A percentile compares a stretch with the other conserved stretches of the same genome.
phyloP scores from a whole-genome alignment of 306 rosid genomes.

The Aeschynomene evenia region DNA sequence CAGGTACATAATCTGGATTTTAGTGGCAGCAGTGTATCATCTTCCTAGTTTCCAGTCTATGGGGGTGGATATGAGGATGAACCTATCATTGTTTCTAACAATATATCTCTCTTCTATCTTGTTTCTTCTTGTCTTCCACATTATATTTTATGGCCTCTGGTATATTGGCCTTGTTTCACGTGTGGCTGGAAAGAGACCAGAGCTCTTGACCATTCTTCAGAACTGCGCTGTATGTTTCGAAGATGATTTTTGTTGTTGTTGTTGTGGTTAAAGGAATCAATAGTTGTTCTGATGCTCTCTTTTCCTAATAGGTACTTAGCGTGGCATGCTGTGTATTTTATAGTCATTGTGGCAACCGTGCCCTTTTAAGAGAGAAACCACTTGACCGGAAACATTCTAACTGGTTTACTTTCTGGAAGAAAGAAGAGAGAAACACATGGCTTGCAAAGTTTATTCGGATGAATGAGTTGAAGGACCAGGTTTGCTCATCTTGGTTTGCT shows the following conservation, averaged over 20 bases:
- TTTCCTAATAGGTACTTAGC: constrained; percentile 73
- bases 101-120: constrained; percentile 82
- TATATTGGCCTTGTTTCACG: constrained; percentile 95
- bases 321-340: constrained; percentile 98
- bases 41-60: constrained; percentile 96
- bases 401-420: constrained; percentile 83
- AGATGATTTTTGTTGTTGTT: background rate
- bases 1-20: constrained; percentile 93
- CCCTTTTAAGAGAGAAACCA: constrained; percentile 62
- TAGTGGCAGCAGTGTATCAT: constrained; percentile 96
- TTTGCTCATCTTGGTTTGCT: constrained; percentile 99
- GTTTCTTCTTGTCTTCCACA: constrained; percentile 86
- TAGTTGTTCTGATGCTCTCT: constrained; percentile 34
- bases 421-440: constrained; percentile 80
- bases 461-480: constrained; percentile 84
- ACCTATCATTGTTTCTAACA: constrained; percentile 77
- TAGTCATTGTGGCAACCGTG: constrained; percentile 96
- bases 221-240: constrained; percentile 78
- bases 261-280: constrained; percentile 10
- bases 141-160: constrained; percentile 88
- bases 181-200: constrained; percentile 93
- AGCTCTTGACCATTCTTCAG: constrained; percentile 78
- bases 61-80: constrained; percentile 99
- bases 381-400: constrained; percentile 46
- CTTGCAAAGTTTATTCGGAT: constrained; percentile 75